Evolutionary conservation across 192 early-diverging fungal species (phyloP).

Genomic region (Piromyces finnis): DNA sequence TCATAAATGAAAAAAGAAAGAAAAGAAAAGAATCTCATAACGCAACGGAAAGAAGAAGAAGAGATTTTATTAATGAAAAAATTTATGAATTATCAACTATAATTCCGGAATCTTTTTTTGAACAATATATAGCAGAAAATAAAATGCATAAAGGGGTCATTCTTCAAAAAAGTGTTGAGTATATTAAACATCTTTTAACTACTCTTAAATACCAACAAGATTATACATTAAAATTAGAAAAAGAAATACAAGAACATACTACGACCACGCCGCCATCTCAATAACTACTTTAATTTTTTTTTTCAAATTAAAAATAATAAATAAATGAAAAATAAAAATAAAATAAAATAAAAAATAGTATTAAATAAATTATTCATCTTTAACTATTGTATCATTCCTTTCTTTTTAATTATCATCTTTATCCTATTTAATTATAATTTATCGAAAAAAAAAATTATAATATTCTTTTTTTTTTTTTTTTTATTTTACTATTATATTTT

Average conservation of each 20-base stretch:
- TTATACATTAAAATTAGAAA: background rate
- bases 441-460: too few species aligned
- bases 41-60: background rate
- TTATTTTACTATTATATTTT: too few species aligned
- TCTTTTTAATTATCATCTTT: too few species aligned
- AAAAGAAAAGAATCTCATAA: background rate
- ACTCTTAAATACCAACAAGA: background rate
- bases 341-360: too few species aligned
- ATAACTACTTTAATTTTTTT: too few species aligned
- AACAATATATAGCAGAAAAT: background rate
- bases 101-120: background rate
- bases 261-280: too few species aligned
- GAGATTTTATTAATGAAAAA: background rate
- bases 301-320: too few species aligned
- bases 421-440: too few species aligned
- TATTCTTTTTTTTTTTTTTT: too few species aligned
- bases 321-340: too few species aligned
- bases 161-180: background rate
- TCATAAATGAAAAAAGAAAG: background rate
- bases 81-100: background rate
- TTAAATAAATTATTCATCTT: too few species aligned
- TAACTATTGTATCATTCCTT: too few species aligned
- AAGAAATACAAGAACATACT: background rate
- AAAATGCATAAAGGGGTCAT: background rate
- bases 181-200: background rate